A percentile compares a stretch with the other conserved stretches of the same genome.
Evolutionary conservation across 768 basidiomycete genomes (phyloP).

Genomic region (Boletus subparvulus): DNA sequence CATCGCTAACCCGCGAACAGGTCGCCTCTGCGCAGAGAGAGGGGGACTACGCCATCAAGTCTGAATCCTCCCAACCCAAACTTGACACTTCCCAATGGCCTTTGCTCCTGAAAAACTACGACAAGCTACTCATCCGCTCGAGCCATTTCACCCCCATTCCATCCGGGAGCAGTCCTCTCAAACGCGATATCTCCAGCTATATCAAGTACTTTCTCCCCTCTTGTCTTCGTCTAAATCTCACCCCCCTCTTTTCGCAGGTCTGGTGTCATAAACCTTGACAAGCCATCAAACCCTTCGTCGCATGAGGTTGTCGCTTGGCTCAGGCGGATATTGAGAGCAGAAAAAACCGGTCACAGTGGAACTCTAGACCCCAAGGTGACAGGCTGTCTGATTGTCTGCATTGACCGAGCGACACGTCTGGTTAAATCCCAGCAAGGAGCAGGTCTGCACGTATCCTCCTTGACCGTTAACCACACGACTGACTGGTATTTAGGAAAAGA

Average conservation of each 20-base stretch:
- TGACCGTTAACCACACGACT: neutral
- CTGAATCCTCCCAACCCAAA: slow-evolving; percentile 67
- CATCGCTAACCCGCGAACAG: slow-evolving; percentile 57
- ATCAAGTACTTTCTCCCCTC: slow-evolving; percentile 62
- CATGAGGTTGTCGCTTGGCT: slow-evolving; percentile 99
- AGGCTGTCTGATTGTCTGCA: slow-evolving; percentile 97
- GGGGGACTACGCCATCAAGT: slow-evolving; percentile 80
- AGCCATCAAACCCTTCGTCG: slow-evolving; percentile 97
- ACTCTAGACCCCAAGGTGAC: slow-evolving; percentile 99
- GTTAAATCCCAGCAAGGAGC: slow-evolving; percentile 99
- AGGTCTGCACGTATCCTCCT: slow-evolving; percentile 49
- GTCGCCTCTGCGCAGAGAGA: slow-evolving; percentile 71
- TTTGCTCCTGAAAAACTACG: slow-evolving; percentile 96
- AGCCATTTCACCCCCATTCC: slow-evolving; percentile 99
- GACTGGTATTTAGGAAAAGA: slow-evolving; percentile 71
- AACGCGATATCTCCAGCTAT: slow-evolving; percentile 89
- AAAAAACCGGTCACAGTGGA: slow-evolving; percentile 98
- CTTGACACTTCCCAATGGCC: slow-evolving; percentile 98
- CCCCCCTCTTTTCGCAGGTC: slow-evolving; percentile 54
- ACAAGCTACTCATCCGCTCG: slow-evolving; percentile 91
- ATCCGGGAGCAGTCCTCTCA: slow-evolving; percentile 88
- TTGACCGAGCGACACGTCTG: slow-evolving; percentile 95
- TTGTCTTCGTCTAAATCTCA: neutral
- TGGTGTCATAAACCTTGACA: slow-evolving; percentile 98
- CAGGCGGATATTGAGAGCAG: slow-evolving; percentile 91